Conservation (phyloP, 345 rosid genomes). For the Corymbia maculata region DNA sequence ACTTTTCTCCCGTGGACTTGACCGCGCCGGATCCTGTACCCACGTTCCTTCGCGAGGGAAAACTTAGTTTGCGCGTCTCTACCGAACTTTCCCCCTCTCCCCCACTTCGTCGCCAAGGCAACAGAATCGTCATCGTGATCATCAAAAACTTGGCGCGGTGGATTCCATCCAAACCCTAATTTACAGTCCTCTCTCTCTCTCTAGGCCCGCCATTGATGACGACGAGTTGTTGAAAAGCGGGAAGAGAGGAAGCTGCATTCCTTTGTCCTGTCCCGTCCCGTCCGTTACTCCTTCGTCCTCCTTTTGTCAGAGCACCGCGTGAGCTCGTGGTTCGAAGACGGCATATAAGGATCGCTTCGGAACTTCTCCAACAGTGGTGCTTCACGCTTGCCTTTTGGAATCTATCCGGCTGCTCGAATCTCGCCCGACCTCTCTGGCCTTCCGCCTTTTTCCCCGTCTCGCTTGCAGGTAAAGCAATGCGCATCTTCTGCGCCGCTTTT, state of each 20-base stretch:
- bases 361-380: not conserved
- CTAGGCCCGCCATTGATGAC: not conserved
- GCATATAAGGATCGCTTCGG: not conserved
- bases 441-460: not conserved
- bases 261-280: not conserved
- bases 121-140: not conserved
- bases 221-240: not conserved
- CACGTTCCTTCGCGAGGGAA: not conserved
- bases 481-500: not conserved
- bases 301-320: not conserved
- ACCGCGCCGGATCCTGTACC: not conserved
- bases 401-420: not conserved
- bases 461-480: not conserved
- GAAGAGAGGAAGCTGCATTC: not conserved
- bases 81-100: not conserved
- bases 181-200: not conserved
- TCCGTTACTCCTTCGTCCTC: not conserved
- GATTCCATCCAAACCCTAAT: not conserved
- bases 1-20: not conserved
- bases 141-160: not conserved
- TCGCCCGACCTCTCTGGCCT: not conserved
- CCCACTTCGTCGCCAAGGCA: not conserved
- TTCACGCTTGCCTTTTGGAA: not conserved
- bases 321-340: not conserved
- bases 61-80: not conserved